Evolutionary conservation across 2,329 filamentous ascomycete genomes (phyloP).

Genomic region (Aspergillus fischeri): DNA sequence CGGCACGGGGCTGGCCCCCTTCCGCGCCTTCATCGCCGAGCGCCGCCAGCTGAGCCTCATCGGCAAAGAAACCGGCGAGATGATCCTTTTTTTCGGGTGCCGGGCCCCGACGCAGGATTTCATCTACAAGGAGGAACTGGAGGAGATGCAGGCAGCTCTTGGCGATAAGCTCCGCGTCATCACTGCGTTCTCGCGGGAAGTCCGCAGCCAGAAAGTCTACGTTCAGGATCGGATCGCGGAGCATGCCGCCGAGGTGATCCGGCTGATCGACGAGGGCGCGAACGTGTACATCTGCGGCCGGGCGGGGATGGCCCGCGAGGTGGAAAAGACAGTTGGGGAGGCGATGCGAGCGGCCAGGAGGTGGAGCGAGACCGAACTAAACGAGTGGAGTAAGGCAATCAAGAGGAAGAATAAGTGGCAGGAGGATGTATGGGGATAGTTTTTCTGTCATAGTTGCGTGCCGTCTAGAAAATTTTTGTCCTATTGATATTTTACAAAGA

Average conservation of each 20-base stretch:
- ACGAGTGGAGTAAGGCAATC: slow-evolving; percentile 45
- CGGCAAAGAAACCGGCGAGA: slow-evolving; percentile 34
- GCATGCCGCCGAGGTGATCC: slow-evolving; percentile 25
- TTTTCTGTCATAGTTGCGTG: neutral
- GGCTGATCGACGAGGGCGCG: slow-evolving; percentile 35
- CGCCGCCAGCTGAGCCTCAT: slow-evolving; percentile 33
- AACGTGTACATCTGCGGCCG: slow-evolving; percentile 41
- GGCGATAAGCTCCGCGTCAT: slow-evolving; percentile 17
- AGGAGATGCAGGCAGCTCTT: slow-evolving; percentile 17
- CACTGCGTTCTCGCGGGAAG: slow-evolving; percentile 25
- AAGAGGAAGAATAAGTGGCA: slow-evolving; percentile 52
- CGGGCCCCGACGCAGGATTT: slow-evolving; percentile 34
- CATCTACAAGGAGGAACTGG: slow-evolving; percentile 31
- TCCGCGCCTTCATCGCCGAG: slow-evolving; percentile 43
- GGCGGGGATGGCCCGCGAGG: slow-evolving; percentile 40
- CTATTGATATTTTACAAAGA: too few relatives aligned
- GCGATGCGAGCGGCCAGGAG: slow-evolving; percentile 32
- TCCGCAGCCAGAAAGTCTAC: slow-evolving; percentile 22
- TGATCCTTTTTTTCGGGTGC: slow-evolving; percentile 43
- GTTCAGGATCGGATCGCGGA: slow-evolving; percentile 39
- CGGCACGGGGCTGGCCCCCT: slow-evolving; percentile 50
- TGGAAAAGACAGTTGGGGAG: slow-evolving; percentile 36
- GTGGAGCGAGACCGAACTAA: slow-evolving; percentile 40
- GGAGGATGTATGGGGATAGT: slow-evolving; percentile 48
- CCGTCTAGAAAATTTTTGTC: too few relatives aligned